These are phyloP conservation scores for Exsudoporus frostii DNA, from an alignment of 768 basidiomycete species.

Conservation along the genomic window DNA sequence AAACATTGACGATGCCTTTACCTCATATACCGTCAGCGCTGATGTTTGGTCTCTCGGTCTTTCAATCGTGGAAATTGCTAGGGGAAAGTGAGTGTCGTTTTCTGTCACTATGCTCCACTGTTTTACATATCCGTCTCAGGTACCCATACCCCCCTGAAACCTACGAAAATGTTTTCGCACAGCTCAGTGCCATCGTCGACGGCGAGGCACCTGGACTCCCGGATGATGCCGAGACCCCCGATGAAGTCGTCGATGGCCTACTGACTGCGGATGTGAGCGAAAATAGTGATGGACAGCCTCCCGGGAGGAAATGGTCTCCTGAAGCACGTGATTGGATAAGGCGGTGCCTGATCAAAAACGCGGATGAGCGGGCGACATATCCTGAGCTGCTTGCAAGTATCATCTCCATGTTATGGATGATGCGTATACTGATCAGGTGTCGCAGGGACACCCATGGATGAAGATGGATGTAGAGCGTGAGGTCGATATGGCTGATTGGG, in stretches of 20 bases:
- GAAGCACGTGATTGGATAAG: conserved; percentile 81
- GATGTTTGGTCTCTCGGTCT: conserved; percentile 98
- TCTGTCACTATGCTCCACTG: neutral
- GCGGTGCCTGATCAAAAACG: conserved; percentile 77
- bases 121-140: conserved; percentile 16
- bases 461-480: conserved; percentile 51
- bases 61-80: conserved; percentile 88
- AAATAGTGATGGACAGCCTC: conserved; percentile 12
- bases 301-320: conserved; percentile 27
- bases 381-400: conserved; percentile 67
- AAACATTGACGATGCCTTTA: conserved; percentile 31
- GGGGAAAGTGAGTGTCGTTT: conserved; percentile 47
- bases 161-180: conserved; percentile 95
- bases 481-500: conserved; percentile 88
- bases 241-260: conserved; percentile 12
- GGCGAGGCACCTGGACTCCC: conserved; percentile 90
- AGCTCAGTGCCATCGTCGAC: conserved; percentile 93
- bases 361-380: conserved; percentile 78
- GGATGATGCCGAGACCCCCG: conserved; percentile 38
- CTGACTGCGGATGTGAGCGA: conserved; percentile 9
- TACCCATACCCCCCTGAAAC: conserved; percentile 99
- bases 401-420: neutral
- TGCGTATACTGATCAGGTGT: neutral
- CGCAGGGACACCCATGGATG: conserved; percentile 77
- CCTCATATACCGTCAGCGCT: conserved; percentile 88